Base-by-base conservation (phyloP, 129 eudicot genomes). In the Rutidosis leptorrhynchoides region DNA sequence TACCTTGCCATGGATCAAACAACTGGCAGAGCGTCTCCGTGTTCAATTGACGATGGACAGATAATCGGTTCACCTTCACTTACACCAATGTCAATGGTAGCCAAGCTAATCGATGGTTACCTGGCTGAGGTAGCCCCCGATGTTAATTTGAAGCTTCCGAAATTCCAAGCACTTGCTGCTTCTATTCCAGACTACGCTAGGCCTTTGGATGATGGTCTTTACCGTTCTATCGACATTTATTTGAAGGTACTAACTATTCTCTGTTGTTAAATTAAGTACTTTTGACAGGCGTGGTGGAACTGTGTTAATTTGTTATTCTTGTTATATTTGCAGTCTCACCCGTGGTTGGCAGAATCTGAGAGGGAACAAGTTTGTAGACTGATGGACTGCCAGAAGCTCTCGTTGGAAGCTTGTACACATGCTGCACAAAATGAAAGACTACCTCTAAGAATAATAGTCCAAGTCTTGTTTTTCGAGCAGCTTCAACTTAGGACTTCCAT, bases 261-360 rank as follows among this genome's bases (percentile, higher is more conserved):
- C n/a, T n/a, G n/a, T n/a, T n/a, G n/a, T n/a, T n/a, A n/a, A n/a
- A n/a, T n/a, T n/a, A n/a, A n/a, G n/a, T n/a, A n/a, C n/a, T n/a
- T n/a, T n/a, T n/a, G n/a, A n/a, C n/a, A n/a, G n/a, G n/a, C n/a
- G n/a, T n/a, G n/a, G n/a, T n/a, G n/a, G n/a, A n/a, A n/a, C n/a
- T n/a, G n/a, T n/a, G n/a, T n/a, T n/a, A n/a, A n/a, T n/a, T n/a
- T n/a, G n/a, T n/a, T n/a, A n/a, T n/a, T n/a, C n/a, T n/a, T n/a
- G n/a, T n/a, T n/a, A n/a, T n/a, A n/a, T n/a, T n/a, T 79, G 78
- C 89, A 93, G 98, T 88, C 98, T 22, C 98, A 93, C 63, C 91
- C 96, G 22, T 93, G 98, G 96, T 74, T 88, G 64, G 79, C 91
- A 2, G 98, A 93, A 28, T 51, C 89, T 0, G 98, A 88, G 56